These are phyloP conservation scores for Daldinia eschscholtzii DNA, from an alignment of 2,329 filamentous ascomycete genomes.

Conservation along the genomic window DNA sequence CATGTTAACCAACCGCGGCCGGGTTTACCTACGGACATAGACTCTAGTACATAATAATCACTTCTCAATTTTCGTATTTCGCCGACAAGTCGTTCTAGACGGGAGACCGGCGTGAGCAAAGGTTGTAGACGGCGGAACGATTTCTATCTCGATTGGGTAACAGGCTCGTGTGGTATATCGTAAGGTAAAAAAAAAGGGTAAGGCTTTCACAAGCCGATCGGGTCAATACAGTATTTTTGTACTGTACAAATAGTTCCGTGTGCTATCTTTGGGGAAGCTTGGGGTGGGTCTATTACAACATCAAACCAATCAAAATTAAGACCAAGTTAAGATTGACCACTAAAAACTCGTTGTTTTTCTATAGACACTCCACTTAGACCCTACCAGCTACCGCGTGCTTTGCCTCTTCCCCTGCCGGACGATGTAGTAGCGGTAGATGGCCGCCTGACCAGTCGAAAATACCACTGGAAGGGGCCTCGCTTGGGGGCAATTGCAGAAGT, in stretches of 20 bases:
- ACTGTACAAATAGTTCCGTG: slow-evolving; percentile 33
- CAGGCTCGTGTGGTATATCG: slow-evolving; percentile 32
- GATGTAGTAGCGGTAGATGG: slow-evolving; percentile 29
- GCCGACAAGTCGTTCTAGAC: slow-evolving; percentile 8
- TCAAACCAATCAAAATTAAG: slow-evolving; percentile 24
- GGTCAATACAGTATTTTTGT: slow-evolving; percentile 26
- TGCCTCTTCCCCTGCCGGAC: slow-evolving; percentile 30
- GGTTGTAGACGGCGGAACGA: slow-evolving; percentile 15
- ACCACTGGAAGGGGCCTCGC: slow-evolving; percentile 33
- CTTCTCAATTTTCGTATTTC: slow-evolving; percentile 16
- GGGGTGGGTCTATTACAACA: slow-evolving; percentile 19
- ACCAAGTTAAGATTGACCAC: slow-evolving; percentile 32
- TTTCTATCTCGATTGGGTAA: slow-evolving; percentile 31
- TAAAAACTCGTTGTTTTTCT: slow-evolving; percentile 32
- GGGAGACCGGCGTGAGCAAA: slow-evolving; percentile 3
- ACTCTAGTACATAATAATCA: not conserved
- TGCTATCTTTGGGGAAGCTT: slow-evolving; percentile 39
- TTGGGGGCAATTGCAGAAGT: slow-evolving; percentile 19
- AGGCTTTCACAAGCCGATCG: slow-evolving; percentile 40
- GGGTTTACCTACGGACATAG: slow-evolving; percentile 12
- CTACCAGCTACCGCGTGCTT: slow-evolving; percentile 36
- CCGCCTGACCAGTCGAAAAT: slow-evolving; percentile 39
- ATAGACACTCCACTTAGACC: slow-evolving; percentile 28
- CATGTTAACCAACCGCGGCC: slow-evolving; percentile 1
- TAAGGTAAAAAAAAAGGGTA: slow-evolving; percentile 16